phyloP scores from a whole-genome alignment of 352 stramenopile species.

The Phytophthora pistaciae region DNA sequence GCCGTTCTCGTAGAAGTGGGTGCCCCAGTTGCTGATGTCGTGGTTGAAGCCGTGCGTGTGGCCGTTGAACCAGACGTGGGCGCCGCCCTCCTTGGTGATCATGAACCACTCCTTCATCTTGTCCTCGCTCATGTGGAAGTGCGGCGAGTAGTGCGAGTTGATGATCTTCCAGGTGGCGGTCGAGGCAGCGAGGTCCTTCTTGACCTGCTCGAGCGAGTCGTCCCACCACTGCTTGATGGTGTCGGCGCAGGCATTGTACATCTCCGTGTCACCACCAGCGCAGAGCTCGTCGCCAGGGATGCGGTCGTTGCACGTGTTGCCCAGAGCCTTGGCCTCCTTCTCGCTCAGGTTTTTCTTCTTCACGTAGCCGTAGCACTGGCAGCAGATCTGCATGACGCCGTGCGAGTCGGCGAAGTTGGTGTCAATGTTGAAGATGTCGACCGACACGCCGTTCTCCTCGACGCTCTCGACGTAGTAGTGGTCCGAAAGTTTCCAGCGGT shows the following conservation, averaged over 20 bases:
- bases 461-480: conserved; percentile 90
- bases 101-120: conserved; percentile 92
- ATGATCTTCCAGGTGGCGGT: conserved; percentile 89
- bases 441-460: conserved; percentile 80
- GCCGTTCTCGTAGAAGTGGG: conserved; percentile 91
- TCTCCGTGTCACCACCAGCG: conserved; percentile 64
- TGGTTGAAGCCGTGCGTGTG: conserved; percentile 92
- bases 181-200: conserved; percentile 75
- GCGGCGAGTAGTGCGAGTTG: conserved; percentile 91
- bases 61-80: conserved; percentile 86
- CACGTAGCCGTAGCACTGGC: conserved; percentile 89
- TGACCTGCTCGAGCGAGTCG: conserved; percentile 69
- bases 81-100: conserved; percentile 80
- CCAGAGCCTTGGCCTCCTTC: conserved; percentile 60
- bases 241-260: conserved; percentile 83
- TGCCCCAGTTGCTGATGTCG: conserved; percentile 86
- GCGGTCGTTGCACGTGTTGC: conserved; percentile 77
- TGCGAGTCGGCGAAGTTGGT: conserved; percentile 90
- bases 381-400: conserved; percentile 87
- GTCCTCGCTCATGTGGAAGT: conserved; percentile 90
- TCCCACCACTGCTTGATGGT: conserved; percentile 86
- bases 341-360: conserved; percentile 65
- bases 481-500: conserved; percentile 84
- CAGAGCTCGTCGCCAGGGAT: conserved; percentile 74
- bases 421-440: conserved; percentile 92